Evolutionary conservation across 805 yeast genomes (phyloP), one percentile per base, ranked within the genome.

Genomic region (Hemisphaericaspora nanyangensis): DNA sequence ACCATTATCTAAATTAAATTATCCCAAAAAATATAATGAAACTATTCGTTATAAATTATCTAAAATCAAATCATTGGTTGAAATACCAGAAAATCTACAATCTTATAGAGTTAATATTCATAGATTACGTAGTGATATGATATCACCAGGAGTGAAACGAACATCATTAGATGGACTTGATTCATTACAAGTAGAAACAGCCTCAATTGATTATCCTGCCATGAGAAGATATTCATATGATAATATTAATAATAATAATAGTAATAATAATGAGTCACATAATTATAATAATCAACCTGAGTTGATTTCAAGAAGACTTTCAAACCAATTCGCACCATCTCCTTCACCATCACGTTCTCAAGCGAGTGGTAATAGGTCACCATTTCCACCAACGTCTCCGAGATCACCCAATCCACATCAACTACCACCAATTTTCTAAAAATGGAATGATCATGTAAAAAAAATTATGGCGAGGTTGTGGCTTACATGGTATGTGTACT

Each of bases 41-140:
- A 60, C 70, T 30, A 65, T 75, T 11, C 49, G 70, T 29, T 52
- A 50, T 30, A 72, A 68, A 48, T 63, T 70, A 5, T 55, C 39
- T 26, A 61, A 57, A 26, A 63, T 66, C 22, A 44, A 58, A 38
- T 55, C 45, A 35, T 55, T 56, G 25, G 49, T 61, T 28, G 61
- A 58, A 12, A 56, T 66, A 38, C 61, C 60, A 19, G 50, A 50
- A 1, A 52, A 63, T 22, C 55, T 77, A 38, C 49, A 46, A 6
- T 48, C 54, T 17, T 75, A 74, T 45, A 58, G 80, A 34, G 48
- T 60, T 4, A 64, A 65, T 35, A 70, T 69, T 45, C 68, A 67
- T 38, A 51, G 50, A 15, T 51, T 71, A 39, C 49, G 78, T 34
- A 48, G 59, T 10, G 71, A 67, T 18, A 69, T 74, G 74, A 42